phyloP scores from a whole-genome alignment of 2,329 filamentous ascomycete species.

The Xylaria multiplex region DNA sequence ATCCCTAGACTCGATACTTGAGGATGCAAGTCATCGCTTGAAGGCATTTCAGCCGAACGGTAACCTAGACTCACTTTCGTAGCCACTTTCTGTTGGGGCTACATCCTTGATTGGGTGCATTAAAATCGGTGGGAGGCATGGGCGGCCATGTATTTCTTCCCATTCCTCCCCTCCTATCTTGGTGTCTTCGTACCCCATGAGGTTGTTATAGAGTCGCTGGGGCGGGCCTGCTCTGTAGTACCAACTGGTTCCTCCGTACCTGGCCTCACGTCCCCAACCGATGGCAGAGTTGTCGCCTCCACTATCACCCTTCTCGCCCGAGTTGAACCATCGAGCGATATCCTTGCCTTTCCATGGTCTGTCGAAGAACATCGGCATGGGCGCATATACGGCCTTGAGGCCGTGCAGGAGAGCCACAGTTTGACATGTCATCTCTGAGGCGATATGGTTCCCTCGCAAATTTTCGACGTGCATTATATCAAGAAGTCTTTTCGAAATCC shows the following conservation, averaged over 20 bases:
- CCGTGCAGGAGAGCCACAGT: conserved; percentile 80
- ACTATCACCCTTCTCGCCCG: conserved; percentile 63
- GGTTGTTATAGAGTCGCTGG: conserved; percentile 69
- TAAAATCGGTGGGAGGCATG: conserved; percentile 68
- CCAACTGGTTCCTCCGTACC: conserved; percentile 69
- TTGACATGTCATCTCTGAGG: conserved; percentile 82
- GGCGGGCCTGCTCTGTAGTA: conserved; percentile 68
- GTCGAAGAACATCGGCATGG: conserved; percentile 83
- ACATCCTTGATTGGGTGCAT: conserved; percentile 70
- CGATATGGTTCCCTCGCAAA: conserved; percentile 76
- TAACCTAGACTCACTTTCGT: conserved; percentile 54
- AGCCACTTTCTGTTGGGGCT: conserved; percentile 59
- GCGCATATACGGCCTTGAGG: conserved; percentile 80
- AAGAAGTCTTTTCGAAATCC: conserved; percentile 76
- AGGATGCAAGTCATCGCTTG: conserved; percentile 1
- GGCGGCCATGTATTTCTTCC: conserved; percentile 65
- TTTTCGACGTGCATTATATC: conserved; percentile 83
- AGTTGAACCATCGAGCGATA: conserved; percentile 69
- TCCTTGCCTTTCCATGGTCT: conserved; percentile 71
- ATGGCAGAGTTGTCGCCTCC: conserved; percentile 66
- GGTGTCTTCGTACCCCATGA: conserved; percentile 68
- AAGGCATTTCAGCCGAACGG: conserved; percentile 46
- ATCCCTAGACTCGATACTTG: neutral
- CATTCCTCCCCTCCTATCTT: conserved; percentile 64
- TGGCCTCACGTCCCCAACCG: conserved; percentile 67